Evolutionary conservation across 257 asterid genomes (phyloP).

Genomic region (Przewalskia tangutica): DNA sequence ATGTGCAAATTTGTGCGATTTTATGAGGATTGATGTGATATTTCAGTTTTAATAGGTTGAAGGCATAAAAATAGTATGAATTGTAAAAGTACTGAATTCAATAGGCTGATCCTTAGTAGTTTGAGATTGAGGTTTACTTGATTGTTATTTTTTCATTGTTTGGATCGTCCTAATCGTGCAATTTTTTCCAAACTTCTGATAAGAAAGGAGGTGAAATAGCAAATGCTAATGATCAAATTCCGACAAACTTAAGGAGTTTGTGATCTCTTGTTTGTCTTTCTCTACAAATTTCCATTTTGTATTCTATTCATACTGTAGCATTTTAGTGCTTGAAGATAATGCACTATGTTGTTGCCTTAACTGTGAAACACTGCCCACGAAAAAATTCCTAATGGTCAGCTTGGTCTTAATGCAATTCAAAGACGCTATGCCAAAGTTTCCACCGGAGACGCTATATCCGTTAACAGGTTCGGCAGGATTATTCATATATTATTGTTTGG

Average conservation of each 20-base stretch:
- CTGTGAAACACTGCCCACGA: conserved; percentile 56
- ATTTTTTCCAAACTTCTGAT: neutral
- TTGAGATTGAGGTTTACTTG: neutral
- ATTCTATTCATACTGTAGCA: neutral
- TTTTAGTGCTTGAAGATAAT: neutral
- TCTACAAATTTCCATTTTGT: neutral
- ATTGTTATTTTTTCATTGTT: neutral
- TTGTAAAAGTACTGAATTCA: neutral
- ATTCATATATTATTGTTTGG: neutral
- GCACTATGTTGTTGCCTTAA: conserved; percentile 41
- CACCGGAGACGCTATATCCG: conserved; percentile 58
- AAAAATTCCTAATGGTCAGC: conserved; percentile 40
- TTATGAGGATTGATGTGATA: no score
- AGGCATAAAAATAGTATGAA: neutral
- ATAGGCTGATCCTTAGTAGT: neutral
- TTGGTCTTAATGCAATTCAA: conserved; percentile 83
- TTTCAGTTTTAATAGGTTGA: neutral
- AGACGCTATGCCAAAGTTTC: conserved; percentile 89
- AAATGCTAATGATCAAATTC: neutral
- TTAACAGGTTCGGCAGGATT: conserved; percentile 42
- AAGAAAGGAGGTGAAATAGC: neutral
- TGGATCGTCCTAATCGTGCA: neutral
- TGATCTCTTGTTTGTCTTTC: neutral
- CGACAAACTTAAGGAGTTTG: neutral
- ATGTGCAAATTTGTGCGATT: neutral